A percentile compares a stretch with the other conserved stretches of the same genome.
Evolutionary conservation across 805 yeast species (phyloP).

Genomic region (Wickerhamomyces hampshirensis): DNA sequence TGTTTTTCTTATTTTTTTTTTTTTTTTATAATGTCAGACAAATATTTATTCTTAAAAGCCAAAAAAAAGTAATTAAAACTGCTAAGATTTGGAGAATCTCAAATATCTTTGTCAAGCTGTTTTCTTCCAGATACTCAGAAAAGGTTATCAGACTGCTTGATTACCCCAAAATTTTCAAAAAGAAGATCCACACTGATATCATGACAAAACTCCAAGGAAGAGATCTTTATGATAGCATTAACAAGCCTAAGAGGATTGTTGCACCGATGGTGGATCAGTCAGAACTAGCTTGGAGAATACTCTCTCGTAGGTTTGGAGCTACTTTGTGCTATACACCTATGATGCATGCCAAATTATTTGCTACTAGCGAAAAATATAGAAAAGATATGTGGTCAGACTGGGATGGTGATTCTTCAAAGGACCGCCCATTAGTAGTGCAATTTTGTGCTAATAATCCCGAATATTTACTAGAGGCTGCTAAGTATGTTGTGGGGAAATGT

Average conservation of each 20-base stretch:
- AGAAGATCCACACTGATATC: background rate
- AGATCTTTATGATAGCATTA: conserved; percentile 62
- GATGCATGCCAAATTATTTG: conserved; percentile 91
- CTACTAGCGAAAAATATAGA: conserved; percentile 78
- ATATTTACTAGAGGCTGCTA: conserved; percentile 74
- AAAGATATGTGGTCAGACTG: conserved; percentile 61
- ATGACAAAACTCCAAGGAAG: conserved; percentile 47
- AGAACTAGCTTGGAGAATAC: conserved; percentile 90
- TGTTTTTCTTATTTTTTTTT: background rate
- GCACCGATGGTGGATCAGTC: conserved; percentile 99
- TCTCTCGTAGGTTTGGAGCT: conserved; percentile 87
- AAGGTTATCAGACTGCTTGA: too few relatives aligned
- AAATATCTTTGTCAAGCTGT: background rate
- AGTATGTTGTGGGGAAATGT: conserved; percentile 71
- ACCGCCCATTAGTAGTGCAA: conserved; percentile 88
- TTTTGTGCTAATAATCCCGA: conserved; percentile 97
- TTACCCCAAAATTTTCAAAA: background rate
- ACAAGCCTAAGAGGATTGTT: conserved; percentile 75
- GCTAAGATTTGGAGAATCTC: too few relatives aligned
- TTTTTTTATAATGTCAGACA: too few relatives aligned
- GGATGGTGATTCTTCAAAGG: conserved; percentile 68
- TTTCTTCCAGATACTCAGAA: background rate
- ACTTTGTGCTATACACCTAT: conserved; percentile 93
- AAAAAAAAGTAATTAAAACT: background rate
- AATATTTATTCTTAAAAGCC: background rate